phyloP scores from a whole-genome alignment of 768 basidiomycete genomes.

The Boletus subparvulus region DNA sequence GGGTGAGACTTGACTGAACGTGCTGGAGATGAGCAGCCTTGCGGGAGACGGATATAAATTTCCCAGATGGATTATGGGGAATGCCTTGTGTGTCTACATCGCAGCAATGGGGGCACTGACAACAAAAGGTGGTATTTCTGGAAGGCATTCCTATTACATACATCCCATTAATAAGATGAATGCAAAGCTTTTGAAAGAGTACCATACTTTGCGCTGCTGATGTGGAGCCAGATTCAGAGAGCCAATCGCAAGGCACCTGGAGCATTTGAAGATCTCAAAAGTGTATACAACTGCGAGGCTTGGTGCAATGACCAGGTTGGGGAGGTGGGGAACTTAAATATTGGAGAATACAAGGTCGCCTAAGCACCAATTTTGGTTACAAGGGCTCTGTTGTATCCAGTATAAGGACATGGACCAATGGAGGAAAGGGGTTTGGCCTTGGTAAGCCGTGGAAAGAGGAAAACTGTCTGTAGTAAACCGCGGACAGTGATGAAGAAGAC shows the following conservation, averaged over 20 bases:
- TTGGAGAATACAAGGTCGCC: neutral
- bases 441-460: neutral
- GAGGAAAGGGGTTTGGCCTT: neutral
- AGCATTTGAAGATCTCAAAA: no score
- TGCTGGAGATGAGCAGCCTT: neutral
- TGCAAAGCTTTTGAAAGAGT: no score
- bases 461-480: no score
- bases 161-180: no score
- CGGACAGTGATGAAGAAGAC: no score
- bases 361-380: neutral
- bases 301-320: no score
- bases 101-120: neutral
- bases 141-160: no score
- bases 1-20: neutral
- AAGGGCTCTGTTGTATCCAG: neutral
- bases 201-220: no score
- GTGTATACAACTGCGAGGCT: no score
- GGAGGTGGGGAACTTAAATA: no score
- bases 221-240: no score
- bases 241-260: no score
- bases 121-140: neutral
- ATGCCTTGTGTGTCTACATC: neutral
- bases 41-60: neutral
- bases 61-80: neutral
- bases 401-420: neutral